Base-by-base conservation (phyloP, 345 rosid genomes). In the Angophora floribunda region DNA sequence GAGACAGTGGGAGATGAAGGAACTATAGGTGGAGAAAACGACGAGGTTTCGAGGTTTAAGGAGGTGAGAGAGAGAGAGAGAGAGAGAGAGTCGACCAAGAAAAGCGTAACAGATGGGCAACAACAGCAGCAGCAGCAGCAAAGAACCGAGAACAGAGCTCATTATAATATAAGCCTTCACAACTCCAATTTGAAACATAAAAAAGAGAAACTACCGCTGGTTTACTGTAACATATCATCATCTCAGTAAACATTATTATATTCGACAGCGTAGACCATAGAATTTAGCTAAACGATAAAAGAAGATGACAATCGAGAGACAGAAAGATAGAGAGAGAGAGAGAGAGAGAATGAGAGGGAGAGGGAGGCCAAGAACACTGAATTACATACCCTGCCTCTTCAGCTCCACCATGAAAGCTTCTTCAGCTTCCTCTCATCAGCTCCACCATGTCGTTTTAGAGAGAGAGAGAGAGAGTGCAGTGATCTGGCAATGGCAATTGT, bases 11-110 rank as follows among this genome's bases (percentile, higher is more conserved):
- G 32, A 85, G 85, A 61, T 19, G 51, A 49, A 22, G 59, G 24
- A 90, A 70, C 89, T 85, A 85, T 88, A 91, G 88, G 91, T 89
- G 89, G 28, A 86, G 89, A 89, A 91, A 91, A 94, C 92, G 94
- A 93, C 96, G 93, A 93, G 86, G 87, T 85, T 87, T 89, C 89
- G 80, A 94, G 91, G 82, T 89, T 63, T 70, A 70, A 79, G 87
- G 89, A 89, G 92, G 87, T 28, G 75, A 13, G 85, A 61, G 50
- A 45, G 30, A 65, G 82, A 51, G 88, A 50, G n/a, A 67, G 85
- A 70, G 85, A 65, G 59, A 65, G 55, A 30, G 50, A n/a, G 85
- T 65, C 28, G 28, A 52, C 52, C 85, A 52, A 41, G 85, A 52
- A 51, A 24, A 79, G 57, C 82, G 47, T 70, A 70, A 70, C 82